Base-by-base conservation (phyloP, 2,329 filamentous ascomycete species). In the Ophiostoma piceae region DNA sequence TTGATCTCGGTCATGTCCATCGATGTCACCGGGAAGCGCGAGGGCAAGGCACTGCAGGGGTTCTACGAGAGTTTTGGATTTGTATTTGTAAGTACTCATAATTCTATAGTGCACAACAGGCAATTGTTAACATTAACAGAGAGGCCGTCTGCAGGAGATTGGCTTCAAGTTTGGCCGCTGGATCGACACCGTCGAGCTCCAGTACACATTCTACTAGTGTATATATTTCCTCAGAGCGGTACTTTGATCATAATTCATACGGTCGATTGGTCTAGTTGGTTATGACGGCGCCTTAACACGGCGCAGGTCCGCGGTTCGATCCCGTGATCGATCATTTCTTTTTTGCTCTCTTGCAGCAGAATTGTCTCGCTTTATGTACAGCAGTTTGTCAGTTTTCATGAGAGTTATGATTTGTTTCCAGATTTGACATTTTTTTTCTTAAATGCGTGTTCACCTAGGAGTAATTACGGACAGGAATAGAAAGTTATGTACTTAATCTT, bases 181-280 rank as follows among this genome's bases (percentile, higher is more conserved):
- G 62, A 41, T 66, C 35, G 62, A 66, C 7, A 66, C 19, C 11
- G 51, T 57, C 51, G n/a, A 57, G 62, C 19, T 66, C 5, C 29
- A 66, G 35, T 37, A 66, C 16, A 39, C 62, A 35, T 37, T 66
- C 6, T 39, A 41, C 16, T 22, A 39, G 19, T n/a, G 35, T 6
- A 39, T 6, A 19, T 19, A 11, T 35, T 2, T 6, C 35, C n/a
- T 26, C 19, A 7, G 12, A 37, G 19, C 2, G 11, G n/a, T 16
- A 8, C 4, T 8, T 1, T 1, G 19, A 12, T 16, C 12, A 62
- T 8, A 39, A 41, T 6, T 41, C 39, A 47, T 7, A 26, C 8
- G 65, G 65, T 66, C 65, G 65, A 66, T 43, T 66, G 65, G 65
- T 66, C 65, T 66, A 66, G 65, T 66, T 66, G 65, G 65, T 66